phyloP scores from a whole-genome alignment of 495 filamentous ascomycete genomes.

The Penicillium manginii region DNA sequence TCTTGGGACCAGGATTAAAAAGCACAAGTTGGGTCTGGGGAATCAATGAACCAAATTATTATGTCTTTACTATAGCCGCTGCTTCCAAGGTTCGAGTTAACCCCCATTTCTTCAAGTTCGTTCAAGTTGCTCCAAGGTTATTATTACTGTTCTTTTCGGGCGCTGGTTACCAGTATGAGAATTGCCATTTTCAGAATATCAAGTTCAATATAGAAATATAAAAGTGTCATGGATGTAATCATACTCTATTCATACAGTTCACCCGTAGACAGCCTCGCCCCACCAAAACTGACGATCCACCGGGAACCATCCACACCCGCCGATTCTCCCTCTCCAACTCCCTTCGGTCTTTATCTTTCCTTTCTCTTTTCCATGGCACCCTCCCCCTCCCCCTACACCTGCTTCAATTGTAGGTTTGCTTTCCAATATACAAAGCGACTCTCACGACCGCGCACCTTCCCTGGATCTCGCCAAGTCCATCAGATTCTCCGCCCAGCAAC shows the following conservation, averaged over 20 bases:
- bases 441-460: slow-evolving; percentile 36
- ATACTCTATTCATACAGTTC: too few species aligned
- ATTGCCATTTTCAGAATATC: too few species aligned
- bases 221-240: too few species aligned
- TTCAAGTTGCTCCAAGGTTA: too few species aligned
- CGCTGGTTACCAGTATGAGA: too few species aligned
- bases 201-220: too few species aligned
- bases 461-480: slow-evolving; percentile 27
- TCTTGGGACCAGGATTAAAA: slow-evolving; percentile 75
- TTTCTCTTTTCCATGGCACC: slow-evolving; percentile 26
- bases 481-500: slow-evolving; percentile 61
- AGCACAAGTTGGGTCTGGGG: slow-evolving; percentile 74
- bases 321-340: slow-evolving; percentile 3
- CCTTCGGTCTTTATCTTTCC: background rate
- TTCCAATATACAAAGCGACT: slow-evolving; percentile 10
- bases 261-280: too few species aligned
- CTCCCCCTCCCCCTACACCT: slow-evolving; percentile 36
- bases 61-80: too few species aligned
- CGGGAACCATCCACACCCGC: slow-evolving; percentile 17
- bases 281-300: background rate
- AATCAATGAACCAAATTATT: too few species aligned
- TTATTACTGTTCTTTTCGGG: too few species aligned
- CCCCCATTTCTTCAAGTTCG: too few species aligned
- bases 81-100: too few species aligned
- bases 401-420: slow-evolving; percentile 40